Evolutionary conservation across 2,329 filamentous ascomycete species (phyloP).

Genomic region (Pseudogymnoascus sp.): DNA sequence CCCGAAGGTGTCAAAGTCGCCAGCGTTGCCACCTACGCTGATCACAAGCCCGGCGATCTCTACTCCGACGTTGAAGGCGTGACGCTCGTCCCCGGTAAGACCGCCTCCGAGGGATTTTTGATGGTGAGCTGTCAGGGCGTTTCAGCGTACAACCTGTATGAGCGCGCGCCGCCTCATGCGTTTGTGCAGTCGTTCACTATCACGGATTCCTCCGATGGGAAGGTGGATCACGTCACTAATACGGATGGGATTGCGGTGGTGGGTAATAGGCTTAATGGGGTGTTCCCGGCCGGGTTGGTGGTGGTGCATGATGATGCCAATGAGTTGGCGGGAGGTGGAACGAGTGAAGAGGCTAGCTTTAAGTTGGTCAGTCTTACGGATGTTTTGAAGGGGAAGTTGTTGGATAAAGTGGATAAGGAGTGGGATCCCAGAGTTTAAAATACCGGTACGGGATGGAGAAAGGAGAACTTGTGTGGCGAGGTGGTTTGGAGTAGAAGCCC

Average conservation of each 20-base stretch:
- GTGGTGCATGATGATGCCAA: slow-evolving; percentile 50
- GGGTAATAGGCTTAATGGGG: slow-evolving; percentile 23
- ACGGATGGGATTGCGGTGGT: slow-evolving; percentile 42
- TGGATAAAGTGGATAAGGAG: slow-evolving; percentile 31
- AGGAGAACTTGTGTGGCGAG: background rate
- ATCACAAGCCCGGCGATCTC: slow-evolving; percentile 34
- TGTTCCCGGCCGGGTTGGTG: slow-evolving; percentile 39
- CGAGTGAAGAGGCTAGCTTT: slow-evolving; percentile 42
- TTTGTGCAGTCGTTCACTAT: slow-evolving; percentile 45
- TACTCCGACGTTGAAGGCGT: slow-evolving; percentile 49
- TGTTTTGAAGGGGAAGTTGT: slow-evolving; percentile 22
- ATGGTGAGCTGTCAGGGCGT: slow-evolving; percentile 47
- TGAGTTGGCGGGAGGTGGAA: slow-evolving; percentile 39
- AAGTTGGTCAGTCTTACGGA: slow-evolving; percentile 39
- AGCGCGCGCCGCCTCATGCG: slow-evolving; percentile 40
- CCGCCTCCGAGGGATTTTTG: slow-evolving; percentile 40
- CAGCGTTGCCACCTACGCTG: slow-evolving; percentile 30
- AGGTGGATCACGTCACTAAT: slow-evolving; percentile 45
- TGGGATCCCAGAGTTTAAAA: slow-evolving; percentile 32
- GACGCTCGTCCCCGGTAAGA: slow-evolving; percentile 41
- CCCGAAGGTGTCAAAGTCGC: slow-evolving; percentile 31
- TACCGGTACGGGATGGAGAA: background rate
- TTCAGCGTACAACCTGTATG: slow-evolving; percentile 46
- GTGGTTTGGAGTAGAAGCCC: background rate
- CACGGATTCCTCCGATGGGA: slow-evolving; percentile 33